Evolutionary conservation across 352 stramenopile genomes (phyloP), one percentile per base, ranked within the genome.

Genomic region (Globisporangium spiculum): DNA sequence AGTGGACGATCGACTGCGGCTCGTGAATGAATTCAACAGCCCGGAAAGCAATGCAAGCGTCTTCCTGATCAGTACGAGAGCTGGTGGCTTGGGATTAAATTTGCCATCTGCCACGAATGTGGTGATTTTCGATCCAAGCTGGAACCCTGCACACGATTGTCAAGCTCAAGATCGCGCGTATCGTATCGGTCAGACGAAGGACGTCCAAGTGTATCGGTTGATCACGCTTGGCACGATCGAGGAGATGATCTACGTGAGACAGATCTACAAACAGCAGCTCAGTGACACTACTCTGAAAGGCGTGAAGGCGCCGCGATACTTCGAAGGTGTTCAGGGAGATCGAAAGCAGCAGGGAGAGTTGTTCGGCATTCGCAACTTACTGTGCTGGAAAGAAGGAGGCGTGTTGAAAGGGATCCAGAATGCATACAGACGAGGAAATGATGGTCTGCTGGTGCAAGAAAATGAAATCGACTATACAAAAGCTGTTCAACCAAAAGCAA

Each of bases 201-300:
- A 96, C 65, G 90, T 97, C 0, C 76, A 94, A 54, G 84, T 95
- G 24, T 96, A 94, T 66, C 75, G 90, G 12, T 65, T 96, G 27
- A 92, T 97, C 67, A 95, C 86, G 34, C 67, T 93, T 10, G 85
- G 85, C 5, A 95, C 84, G 58, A 93, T 96, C 32, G 90, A 97
- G 68, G 88, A 97, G 66, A 96, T 94, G 83, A 94, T 96, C 20
- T 96, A 96, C 55, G 81, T 90, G 36, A 80, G 86, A 0, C 88
- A 96, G 65, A 92, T 95, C 64, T 95, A 95, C 77, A 93, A 95
- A 70, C 87, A 95, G 53, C 85, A 95, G 64, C 77, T 95, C 3
- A 90, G 83, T 32, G 86, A 95, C 63, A 91, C 83, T 48, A 93
- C 85, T 8, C 73, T 95, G 18, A 91, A 93, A 65, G 85, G 85